Base-by-base conservation (phyloP, 2,329 filamentous ascomycete genomes). In the Fusarium domesticum region DNA sequence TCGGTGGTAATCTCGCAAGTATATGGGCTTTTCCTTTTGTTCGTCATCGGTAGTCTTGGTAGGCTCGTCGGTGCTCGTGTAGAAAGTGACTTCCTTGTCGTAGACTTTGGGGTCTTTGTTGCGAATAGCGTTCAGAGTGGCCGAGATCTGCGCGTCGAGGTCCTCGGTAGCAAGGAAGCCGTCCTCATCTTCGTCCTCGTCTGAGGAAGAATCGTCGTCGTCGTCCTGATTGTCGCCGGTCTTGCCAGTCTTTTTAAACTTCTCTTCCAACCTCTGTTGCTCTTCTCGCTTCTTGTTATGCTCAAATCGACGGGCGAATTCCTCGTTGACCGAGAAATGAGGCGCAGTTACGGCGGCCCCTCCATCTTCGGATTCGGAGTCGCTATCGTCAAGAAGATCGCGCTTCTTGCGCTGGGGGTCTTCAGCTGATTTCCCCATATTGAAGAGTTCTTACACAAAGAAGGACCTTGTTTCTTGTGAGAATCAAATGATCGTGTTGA, bases 261-360 rank as follows among this genome's bases (percentile, higher is more conserved):
- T 97, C 60, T 96, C 87, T 69, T 97, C 90, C 63, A 97, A 67
- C 62, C 80, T 77, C 14, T 90, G 84, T 52, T 83, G 73, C 65
- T 98, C 93, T 64, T 95, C 91, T 45, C 92, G 81, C 72, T 96
- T 96, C 74, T 97, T 96, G 72, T 98, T 98, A 71, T 97, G 80
- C 67, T 98, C 93, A 59, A 96, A 97, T 32, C 89, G 79, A 56
- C 80, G 82, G 34, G 93, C 93, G 66, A 85, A 98, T 40, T 95
- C 89, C 64, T 90, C 76, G 68, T 98, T 97, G 68, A 98, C 84
- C 64, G 87, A 90, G 65, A 97, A 78, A 43, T 72, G 73, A 33
- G 67, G 64, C 45, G 66, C 64, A 33, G 65, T 66, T 43, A 75
- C 57, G 11, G 59, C 54, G 16, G 63, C 64, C 38, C 66, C 67